phyloP scores from a whole-genome alignment of 768 basidiomycete genomes.

The Leccinum aurantiacum region DNA sequence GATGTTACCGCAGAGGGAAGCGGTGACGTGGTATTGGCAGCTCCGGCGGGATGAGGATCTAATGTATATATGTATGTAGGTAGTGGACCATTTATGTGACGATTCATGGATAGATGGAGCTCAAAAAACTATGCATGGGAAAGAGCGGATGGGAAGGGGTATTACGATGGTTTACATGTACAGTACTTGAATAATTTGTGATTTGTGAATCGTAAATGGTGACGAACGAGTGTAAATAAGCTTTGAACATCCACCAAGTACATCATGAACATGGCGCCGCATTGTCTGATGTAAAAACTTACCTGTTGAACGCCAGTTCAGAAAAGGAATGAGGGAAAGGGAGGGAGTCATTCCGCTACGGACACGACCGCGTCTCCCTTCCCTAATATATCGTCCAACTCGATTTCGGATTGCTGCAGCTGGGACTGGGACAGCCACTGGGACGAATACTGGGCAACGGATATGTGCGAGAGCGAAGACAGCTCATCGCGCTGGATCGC shows the following conservation, averaged over 20 bases:
- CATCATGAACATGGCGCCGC: background rate
- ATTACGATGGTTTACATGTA: background rate
- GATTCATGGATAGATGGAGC: background rate
- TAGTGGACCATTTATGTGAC: background rate
- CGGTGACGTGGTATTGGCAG: background rate
- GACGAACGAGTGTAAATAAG: background rate
- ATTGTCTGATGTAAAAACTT: background rate
- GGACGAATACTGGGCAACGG: background rate
- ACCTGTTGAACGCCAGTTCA: background rate
- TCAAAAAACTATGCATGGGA: background rate
- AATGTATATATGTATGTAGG: slow-evolving; percentile 1
- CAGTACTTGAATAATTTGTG: background rate
- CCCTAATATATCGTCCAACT: background rate
- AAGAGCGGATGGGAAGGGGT: background rate
- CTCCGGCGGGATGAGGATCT: slow-evolving; percentile 14
- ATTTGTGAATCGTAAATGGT: background rate
- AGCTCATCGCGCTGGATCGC: background rate
- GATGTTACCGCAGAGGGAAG: background rate
- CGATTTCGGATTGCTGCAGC: background rate
- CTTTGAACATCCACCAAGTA: background rate
- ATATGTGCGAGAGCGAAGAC: background rate
- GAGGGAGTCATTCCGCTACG: no score
- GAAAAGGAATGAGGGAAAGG: no score
- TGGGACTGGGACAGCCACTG: background rate
- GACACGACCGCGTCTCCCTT: no score